A percentile compares a stretch with the other conserved stretches of the same genome.
phyloP scores from a whole-genome alignment of 257 asterid genomes.

The Solanum corneliomulleri region DNA sequence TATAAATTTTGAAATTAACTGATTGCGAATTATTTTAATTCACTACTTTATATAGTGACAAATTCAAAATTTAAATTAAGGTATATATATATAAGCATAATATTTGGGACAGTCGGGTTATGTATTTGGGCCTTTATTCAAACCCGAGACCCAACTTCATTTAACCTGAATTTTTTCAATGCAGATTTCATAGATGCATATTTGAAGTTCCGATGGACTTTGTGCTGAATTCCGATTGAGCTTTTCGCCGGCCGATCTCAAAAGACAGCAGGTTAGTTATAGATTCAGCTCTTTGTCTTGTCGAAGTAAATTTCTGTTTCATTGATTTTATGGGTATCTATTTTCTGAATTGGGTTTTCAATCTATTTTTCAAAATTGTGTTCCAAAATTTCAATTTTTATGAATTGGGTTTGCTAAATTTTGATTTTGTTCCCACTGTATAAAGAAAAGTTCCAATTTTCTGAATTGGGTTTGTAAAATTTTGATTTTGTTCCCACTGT shows the following conservation, averaged over 20 bases:
- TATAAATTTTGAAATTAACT: no score
- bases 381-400: background rate
- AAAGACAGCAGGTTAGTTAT: background rate
- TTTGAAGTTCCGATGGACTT: background rate
- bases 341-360: background rate
- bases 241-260: background rate
- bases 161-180: background rate
- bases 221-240: background rate
- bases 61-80: no score
- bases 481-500: background rate
- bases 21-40: no score
- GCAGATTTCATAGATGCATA: background rate
- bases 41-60: no score
- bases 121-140: background rate
- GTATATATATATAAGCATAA: no score
- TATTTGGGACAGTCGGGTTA: background rate
- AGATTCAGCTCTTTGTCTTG: background rate
- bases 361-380: background rate
- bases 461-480: background rate
- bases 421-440: background rate
- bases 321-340: background rate
- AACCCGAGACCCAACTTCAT: background rate
- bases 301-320: background rate
- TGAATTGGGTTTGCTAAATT: background rate
- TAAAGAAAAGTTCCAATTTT: background rate